These are phyloP conservation scores for Exophiala xenobiotica DNA, from an alignment of 2,329 filamentous ascomycete genomes.

Conservation along the genomic window DNA sequence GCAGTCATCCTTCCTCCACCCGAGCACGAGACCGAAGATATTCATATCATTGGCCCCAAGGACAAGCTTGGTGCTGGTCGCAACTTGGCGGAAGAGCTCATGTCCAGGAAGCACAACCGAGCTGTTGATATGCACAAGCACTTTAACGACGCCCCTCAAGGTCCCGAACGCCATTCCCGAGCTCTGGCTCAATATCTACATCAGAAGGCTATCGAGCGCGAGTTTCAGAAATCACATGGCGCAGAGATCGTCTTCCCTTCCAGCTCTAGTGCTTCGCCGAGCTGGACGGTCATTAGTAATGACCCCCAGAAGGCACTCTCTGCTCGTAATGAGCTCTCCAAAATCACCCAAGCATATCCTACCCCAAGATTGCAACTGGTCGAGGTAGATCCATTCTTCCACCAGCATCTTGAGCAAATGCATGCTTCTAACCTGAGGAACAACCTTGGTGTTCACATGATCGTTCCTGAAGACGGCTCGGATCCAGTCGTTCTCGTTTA, in stretches of 20 bases:
- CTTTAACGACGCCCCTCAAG: slow-evolving; percentile 70
- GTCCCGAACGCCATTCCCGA: slow-evolving; percentile 74
- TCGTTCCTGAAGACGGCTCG: slow-evolving; percentile 48
- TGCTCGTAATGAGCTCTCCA: slow-evolving; percentile 51
- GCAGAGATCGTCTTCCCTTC: slow-evolving; percentile 85
- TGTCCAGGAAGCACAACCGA: slow-evolving; percentile 80
- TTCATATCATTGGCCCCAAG: slow-evolving; percentile 80
- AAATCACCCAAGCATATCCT: slow-evolving; percentile 50
- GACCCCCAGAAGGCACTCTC: slow-evolving; percentile 72
- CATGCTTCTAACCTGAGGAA: slow-evolving; percentile 40
- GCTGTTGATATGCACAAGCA: slow-evolving; percentile 79
- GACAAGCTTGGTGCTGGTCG: slow-evolving; percentile 71
- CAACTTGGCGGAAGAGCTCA: slow-evolving; percentile 83
- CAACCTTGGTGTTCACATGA: slow-evolving; percentile 48
- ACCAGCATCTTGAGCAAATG: slow-evolving; percentile 46
- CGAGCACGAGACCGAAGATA: slow-evolving; percentile 74
- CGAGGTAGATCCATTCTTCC: slow-evolving; percentile 51
- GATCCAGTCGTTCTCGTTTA: slow-evolving; percentile 51
- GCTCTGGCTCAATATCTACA: slow-evolving; percentile 86
- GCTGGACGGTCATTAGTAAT: slow-evolving; percentile 85
- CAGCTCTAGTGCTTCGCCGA: slow-evolving; percentile 44
- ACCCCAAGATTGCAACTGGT: slow-evolving; percentile 46
- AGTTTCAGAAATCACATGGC: slow-evolving; percentile 75
- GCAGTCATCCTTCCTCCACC: slow-evolving; percentile 76
- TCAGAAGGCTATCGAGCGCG: slow-evolving; percentile 75